phyloP scores from a whole-genome alignment of 2,329 filamentous ascomycete species.

The Cercospora zeae-maydis region DNA sequence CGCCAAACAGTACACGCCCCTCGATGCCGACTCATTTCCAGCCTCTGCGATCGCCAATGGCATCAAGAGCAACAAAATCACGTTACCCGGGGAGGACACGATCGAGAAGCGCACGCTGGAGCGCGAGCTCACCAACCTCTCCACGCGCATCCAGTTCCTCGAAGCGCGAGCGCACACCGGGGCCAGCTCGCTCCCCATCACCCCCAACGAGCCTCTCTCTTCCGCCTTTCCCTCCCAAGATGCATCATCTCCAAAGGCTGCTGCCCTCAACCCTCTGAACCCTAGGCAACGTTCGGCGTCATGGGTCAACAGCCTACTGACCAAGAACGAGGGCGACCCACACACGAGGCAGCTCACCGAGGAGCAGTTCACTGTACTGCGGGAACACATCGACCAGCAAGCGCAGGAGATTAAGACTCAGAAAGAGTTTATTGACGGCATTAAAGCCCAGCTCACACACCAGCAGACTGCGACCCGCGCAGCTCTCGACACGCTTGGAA shows the following conservation, averaged over 20 bases:
- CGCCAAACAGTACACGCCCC: constrained; percentile 46
- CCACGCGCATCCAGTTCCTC: constrained; percentile 72
- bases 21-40: constrained; percentile 44
- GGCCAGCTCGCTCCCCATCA: constrained; percentile 62
- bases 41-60: constrained; percentile 51
- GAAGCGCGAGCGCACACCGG: constrained; percentile 66
- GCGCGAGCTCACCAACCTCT: constrained; percentile 74
- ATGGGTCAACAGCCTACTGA: constrained; percentile 52
- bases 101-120: constrained; percentile 76
- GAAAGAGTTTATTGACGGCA: constrained; percentile 77
- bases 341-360: constrained; percentile 61
- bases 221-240: constrained; percentile 58
- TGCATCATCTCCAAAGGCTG: constrained; percentile 34
- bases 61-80: constrained; percentile 53
- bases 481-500: constrained; percentile 75
- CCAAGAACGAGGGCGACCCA: constrained; percentile 52
- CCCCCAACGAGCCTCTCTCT: constrained; percentile 64
- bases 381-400: constrained; percentile 89
- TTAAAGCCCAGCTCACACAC: constrained; percentile 79
- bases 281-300: constrained; percentile 38
- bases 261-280: constrained; percentile 25
- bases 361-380: constrained; percentile 78
- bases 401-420: constrained; percentile 87
- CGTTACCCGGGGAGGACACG: constrained; percentile 72
- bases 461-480: constrained; percentile 82